These are phyloP conservation scores for Oidiodendron maius DNA, from an alignment of 495 filamentous ascomycete genomes.

Conservation along the genomic window DNA sequence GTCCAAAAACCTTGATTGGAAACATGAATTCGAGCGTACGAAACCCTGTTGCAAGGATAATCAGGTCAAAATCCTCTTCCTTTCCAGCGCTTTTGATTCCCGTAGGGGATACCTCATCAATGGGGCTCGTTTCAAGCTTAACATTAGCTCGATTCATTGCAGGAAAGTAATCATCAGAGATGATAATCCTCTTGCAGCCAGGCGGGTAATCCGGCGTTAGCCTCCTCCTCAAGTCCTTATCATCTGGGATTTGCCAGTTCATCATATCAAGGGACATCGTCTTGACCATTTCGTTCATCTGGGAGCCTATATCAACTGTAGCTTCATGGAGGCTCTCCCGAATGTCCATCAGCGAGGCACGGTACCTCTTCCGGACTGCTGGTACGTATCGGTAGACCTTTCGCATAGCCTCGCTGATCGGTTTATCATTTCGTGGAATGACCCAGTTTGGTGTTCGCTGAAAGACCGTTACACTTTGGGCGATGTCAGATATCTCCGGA, in stretches of 20 bases:
- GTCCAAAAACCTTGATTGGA: slow-evolving; percentile 45
- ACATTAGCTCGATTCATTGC: slow-evolving; percentile 39
- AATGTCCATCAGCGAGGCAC: slow-evolving; percentile 40
- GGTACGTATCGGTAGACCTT: slow-evolving; percentile 39
- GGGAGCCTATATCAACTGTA: slow-evolving; percentile 4
- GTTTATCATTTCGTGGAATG: not conserved
- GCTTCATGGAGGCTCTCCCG: slow-evolving; percentile 35
- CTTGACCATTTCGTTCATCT: not conserved
- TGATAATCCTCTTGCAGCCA: slow-evolving; percentile 43
- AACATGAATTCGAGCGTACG: slow-evolving; percentile 48
- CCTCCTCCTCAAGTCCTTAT: slow-evolving; percentile 37
- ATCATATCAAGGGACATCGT: slow-evolving; percentile 1
- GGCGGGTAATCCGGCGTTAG: slow-evolving; percentile 39
- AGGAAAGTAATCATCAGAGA: slow-evolving; percentile 51
- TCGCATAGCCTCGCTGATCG: no score
- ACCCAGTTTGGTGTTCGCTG: slow-evolving; percentile 39
- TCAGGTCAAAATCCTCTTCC: slow-evolving; percentile 26
- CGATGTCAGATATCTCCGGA: slow-evolving; percentile 31
- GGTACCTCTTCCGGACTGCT: slow-evolving; percentile 38
- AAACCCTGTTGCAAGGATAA: slow-evolving; percentile 37
- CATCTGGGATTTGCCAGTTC: slow-evolving; percentile 10
- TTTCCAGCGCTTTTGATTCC: slow-evolving; percentile 18
- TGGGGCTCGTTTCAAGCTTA: slow-evolving; percentile 46
- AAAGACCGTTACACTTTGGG: slow-evolving; percentile 36
- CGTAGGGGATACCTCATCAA: slow-evolving; percentile 31